Conservation (phyloP, 2,329 filamentous ascomycete species). For the Pseudocercospora fijiensis region DNA sequence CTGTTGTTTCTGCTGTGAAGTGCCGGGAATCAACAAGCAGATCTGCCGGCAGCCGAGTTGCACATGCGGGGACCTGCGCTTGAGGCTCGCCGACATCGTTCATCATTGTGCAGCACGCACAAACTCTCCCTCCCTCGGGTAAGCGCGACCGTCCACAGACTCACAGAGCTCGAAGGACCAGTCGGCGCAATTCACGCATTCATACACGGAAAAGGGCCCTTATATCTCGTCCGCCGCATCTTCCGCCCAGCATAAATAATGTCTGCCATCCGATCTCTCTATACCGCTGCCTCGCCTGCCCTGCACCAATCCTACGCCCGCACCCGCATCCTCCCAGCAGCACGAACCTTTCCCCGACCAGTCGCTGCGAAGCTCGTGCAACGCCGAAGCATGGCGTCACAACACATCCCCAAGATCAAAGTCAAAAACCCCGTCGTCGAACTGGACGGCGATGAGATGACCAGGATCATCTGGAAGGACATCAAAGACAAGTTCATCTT, state of each 20-base stretch:
- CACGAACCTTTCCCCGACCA: slow-evolving; percentile 35
- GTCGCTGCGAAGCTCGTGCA: slow-evolving; percentile 38
- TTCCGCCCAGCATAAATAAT: slow-evolving; percentile 23
- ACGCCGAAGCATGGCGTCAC: slow-evolving; percentile 39
- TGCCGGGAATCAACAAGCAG: not conserved
- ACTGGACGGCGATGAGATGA: slow-evolving; percentile 94
- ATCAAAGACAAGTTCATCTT: slow-evolving; percentile 99
- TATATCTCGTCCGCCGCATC: not conserved
- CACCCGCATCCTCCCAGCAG: slow-evolving; percentile 21
- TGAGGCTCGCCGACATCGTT: not conserved
- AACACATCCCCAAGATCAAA: slow-evolving; percentile 78
- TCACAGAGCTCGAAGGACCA: not conserved
- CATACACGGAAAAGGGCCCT: not conserved
- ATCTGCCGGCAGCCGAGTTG: not conserved
- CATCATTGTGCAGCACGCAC: not conserved
- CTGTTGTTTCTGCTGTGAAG: not conserved
- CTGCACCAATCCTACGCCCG: slow-evolving; percentile 21
- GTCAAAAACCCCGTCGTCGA: slow-evolving; percentile 99
- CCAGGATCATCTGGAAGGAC: slow-evolving; percentile 96
- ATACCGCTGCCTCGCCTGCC: slow-evolving; percentile 19
- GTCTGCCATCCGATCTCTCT: slow-evolving; percentile 27
- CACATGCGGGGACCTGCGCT: not conserved
- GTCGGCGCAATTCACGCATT: not conserved
- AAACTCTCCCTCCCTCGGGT: not conserved
- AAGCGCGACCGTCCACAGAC: not conserved